Evolutionary conservation across 1,139 yeast species (phyloP), one percentile per base, ranked within the genome.

Genomic region (Meyerozyma sp.): DNA sequence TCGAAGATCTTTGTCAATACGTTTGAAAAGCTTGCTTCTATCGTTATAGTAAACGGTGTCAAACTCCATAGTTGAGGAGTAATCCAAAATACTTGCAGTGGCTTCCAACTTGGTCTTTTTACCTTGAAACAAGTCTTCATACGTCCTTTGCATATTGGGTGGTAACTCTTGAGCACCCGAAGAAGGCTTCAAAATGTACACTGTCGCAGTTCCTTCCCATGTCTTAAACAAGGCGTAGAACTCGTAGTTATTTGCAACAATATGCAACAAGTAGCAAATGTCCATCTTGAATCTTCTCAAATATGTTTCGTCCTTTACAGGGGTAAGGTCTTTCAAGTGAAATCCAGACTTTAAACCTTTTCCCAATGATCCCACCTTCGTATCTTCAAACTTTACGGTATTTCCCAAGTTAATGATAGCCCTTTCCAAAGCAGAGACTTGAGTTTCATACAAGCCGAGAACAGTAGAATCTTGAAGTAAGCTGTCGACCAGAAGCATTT

Each of bases 341-440:
- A 94, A 94, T 0, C 98, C 98, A 47, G 78, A 75, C 52, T 88
- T 90, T 48, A 94, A 68, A 23, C 97, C 96, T 54, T 77, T 80
- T 8, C 97, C 95, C n/a, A 93, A 69, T 1, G 93, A 79, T 14
- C 97, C 96, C 14, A 89, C 80, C 44, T 74, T 70, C 0, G 86
- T 74, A 49, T 78, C 82, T 51, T 80, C 87, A 50, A 90, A 84
- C 28, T 73, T 73, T 25, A 93, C 86, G 9, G 79, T 71, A 23
- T 82, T 74, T 2, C 98, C 98, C 29, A 93, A 66, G 34, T 84
- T 84, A 51, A 94, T 76, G 34, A 90, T 75, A 0, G 90, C 90
- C 40, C 97, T 69, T 50, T 89, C 93, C 5, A 78, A 68, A 0
- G 89, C 63, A 16, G 72, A 73, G 38, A 94, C 70, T 36, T 86